A percentile compares a stretch with the other conserved stretches of the same genome.
These are phyloP conservation scores for Cordyceps militaris DNA, from an alignment of 2,329 filamentous ascomycete species.

Conservation along the genomic window DNA sequence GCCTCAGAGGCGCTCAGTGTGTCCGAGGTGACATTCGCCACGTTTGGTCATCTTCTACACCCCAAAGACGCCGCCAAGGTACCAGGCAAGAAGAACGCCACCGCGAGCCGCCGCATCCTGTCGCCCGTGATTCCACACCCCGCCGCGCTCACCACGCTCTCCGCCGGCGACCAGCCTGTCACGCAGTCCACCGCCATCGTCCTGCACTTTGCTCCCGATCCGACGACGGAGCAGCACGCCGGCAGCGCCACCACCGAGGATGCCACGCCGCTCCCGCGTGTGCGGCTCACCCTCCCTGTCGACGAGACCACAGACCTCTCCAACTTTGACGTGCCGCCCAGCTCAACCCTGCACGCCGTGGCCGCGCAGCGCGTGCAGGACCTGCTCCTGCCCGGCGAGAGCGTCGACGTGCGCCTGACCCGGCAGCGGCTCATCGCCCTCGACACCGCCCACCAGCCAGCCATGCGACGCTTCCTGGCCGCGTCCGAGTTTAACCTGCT, in stretches of 20 bases:
- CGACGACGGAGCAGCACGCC: neutral
- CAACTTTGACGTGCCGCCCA: slow-evolving; percentile 23
- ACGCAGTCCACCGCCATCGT: slow-evolving; percentile 30
- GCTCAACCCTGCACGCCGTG: slow-evolving; percentile 27
- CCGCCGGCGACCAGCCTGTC: slow-evolving; percentile 22
- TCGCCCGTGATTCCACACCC: slow-evolving; percentile 42
- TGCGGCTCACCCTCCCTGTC: slow-evolving; percentile 28
- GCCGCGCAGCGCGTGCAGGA: slow-evolving; percentile 29
- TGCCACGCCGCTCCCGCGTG: slow-evolving; percentile 18
- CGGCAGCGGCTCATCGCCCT: slow-evolving; percentile 33
- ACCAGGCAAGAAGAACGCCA: neutral
- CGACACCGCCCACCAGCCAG: slow-evolving; percentile 27
- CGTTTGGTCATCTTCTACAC: slow-evolving; percentile 47
- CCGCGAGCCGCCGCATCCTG: slow-evolving; percentile 27
- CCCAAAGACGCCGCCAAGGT: slow-evolving; percentile 13
- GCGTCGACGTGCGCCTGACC: slow-evolving; percentile 42
- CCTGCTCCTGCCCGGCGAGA: slow-evolving; percentile 37
- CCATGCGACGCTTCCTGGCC: slow-evolving; percentile 37
- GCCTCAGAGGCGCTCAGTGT: neutral
- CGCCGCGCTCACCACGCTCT: slow-evolving; percentile 32
- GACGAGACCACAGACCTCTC: slow-evolving; percentile 21
- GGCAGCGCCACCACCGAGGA: neutral
- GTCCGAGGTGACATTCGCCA: slow-evolving; percentile 19
- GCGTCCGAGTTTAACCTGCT: slow-evolving; percentile 39
- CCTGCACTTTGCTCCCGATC: slow-evolving; percentile 39